phyloP scores from a whole-genome alignment of 2,329 filamentous ascomycete genomes.

The Aureobasidium melanogenum region DNA sequence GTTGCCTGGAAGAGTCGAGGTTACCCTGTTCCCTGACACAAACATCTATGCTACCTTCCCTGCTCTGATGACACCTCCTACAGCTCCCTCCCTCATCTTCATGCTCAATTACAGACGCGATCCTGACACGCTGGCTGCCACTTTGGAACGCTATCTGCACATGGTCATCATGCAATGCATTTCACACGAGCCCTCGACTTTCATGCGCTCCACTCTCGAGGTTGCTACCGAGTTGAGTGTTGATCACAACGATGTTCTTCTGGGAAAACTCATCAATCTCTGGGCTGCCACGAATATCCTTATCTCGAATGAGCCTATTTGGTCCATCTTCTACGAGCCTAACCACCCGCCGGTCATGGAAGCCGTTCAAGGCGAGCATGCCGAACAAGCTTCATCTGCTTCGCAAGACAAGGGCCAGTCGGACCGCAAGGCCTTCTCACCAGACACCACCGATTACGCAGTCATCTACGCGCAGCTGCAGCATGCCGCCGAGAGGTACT shows the following conservation, averaged over 20 bases:
- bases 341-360: constrained; percentile 13
- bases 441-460: constrained; percentile 25
- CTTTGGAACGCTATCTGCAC: constrained; percentile 11
- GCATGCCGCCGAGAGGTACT: constrained; percentile 47
- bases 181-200: constrained; percentile 40
- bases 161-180: constrained; percentile 26
- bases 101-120: constrained; percentile 3
- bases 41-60: constrained; percentile 19
- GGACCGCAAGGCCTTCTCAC: background rate
- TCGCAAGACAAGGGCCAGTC: constrained; percentile 20
- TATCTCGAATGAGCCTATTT: constrained; percentile 22
- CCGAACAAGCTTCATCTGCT: background rate
- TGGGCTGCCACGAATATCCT: constrained; percentile 50
- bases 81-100: background rate
- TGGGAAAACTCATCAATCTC: constrained; percentile 45
- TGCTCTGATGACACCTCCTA: constrained; percentile 32
- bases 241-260: constrained; percentile 31
- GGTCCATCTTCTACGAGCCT: constrained; percentile 11
- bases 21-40: constrained; percentile 40
- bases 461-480: constrained; percentile 47
- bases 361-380: background rate
- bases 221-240: constrained; percentile 11
- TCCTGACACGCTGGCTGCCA: constrained; percentile 6
- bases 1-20: constrained; percentile 45
- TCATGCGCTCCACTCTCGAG: constrained; percentile 42